Conservation (phyloP, 352 stramenopile genomes). For the Aphanomyces invadans region DNA sequence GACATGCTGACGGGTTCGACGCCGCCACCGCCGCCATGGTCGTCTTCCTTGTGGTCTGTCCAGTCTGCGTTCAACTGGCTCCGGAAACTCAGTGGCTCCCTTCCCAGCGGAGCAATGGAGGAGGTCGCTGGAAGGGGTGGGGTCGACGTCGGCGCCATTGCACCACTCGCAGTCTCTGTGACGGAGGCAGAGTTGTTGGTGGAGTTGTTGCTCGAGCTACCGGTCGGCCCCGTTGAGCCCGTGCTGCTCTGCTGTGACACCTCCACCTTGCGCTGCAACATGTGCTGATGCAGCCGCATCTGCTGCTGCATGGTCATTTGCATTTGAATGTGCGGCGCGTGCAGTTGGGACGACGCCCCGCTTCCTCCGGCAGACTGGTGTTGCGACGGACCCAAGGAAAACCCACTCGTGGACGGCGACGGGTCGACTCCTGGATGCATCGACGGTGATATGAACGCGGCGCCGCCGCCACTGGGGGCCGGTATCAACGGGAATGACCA, state of each 20-base stretch:
- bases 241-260: slow-evolving; percentile 51
- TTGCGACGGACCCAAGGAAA: not conserved
- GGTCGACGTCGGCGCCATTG: not conserved
- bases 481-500: not conserved
- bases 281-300: slow-evolving; percentile 83
- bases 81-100: not conserved
- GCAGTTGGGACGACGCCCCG: slow-evolving; percentile 1
- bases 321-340: slow-evolving; percentile 64
- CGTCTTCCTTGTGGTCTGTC: slow-evolving; percentile 6
- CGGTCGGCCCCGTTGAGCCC: not conserved
- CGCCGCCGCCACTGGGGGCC: not conserved
- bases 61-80: not conserved
- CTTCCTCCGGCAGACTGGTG: not conserved
- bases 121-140: not conserved
- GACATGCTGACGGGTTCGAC: not conserved
- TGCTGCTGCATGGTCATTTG: slow-evolving; percentile 82
- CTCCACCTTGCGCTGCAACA: slow-evolving; percentile 79
- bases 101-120: not conserved
- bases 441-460: not conserved
- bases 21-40: not conserved
- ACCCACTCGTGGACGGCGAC: not conserved
- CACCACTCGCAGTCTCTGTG: not conserved
- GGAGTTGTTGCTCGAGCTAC: not conserved
- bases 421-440: not conserved
- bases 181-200: not conserved